These are phyloP conservation scores for Dendrobium catenatum DNA, from an alignment of 106 monocot genomes.

Conservation along the genomic window DNA sequence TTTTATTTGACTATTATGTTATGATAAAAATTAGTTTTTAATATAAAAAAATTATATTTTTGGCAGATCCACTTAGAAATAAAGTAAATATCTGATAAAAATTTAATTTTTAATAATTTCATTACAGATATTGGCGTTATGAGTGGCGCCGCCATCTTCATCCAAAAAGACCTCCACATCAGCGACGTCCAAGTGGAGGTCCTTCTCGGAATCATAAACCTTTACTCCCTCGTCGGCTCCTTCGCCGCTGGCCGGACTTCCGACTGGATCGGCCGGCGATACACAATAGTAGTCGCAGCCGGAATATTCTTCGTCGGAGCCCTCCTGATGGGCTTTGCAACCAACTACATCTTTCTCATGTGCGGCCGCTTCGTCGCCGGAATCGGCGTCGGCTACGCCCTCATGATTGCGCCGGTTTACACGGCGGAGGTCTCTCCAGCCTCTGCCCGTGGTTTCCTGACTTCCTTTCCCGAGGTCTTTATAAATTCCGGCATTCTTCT, in stretches of 20 bases:
- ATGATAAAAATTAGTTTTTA: too few relatives aligned
- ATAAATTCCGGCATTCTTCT: conserved; percentile 37
- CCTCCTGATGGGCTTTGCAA: conserved; percentile 59
- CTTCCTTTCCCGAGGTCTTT: conserved; percentile 40
- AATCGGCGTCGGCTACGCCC: conserved; percentile 63
- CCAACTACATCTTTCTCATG: conserved; percentile 69
- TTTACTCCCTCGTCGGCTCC: conserved; percentile 65
- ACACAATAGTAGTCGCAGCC: conserved; percentile 59
- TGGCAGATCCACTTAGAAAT: too few relatives aligned
- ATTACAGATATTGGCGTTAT: conserved; percentile 64
- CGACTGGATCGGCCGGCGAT: conserved; percentile 71
- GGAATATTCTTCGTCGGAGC: conserved; percentile 71
- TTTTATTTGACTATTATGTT: too few relatives aligned
- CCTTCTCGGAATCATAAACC: conserved; percentile 70
- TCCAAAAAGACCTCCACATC: conserved; percentile 53
- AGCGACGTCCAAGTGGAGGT: conserved; percentile 54
- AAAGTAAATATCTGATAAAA: too few relatives aligned
- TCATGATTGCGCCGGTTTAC: conserved; percentile 71
- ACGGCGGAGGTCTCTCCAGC: conserved; percentile 39
- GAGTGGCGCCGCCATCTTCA: conserved; percentile 68
- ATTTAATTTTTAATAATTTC: background rate
- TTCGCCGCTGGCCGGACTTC: conserved; percentile 63
- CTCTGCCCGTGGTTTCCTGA: conserved; percentile 27
- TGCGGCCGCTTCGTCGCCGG: conserved; percentile 72
- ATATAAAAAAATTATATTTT: too few relatives aligned